Base-by-base conservation (phyloP, 345 rosid genomes). In the Murraya paniculata region DNA sequence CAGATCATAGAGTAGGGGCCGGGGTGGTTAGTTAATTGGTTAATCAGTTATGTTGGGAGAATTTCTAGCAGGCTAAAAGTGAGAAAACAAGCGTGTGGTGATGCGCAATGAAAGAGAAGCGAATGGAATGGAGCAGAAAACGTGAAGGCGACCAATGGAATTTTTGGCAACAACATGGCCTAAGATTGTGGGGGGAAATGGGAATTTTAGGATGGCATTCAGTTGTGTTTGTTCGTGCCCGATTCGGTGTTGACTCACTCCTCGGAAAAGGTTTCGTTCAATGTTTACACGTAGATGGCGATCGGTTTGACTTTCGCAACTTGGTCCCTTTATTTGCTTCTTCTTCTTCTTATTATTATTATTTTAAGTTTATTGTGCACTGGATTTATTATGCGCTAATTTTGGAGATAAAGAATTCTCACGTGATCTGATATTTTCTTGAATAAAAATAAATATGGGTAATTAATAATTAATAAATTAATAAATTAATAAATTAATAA, bases 51-150 rank as follows among this genome's bases (percentile, higher is more conserved):
- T 64, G n/a, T 16, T 67, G 80, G 76, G 45, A 73, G n/a, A 36
- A 72, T 13, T 7, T 71, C 65, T 59, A 14, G 6, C 18, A 16
- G 56, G n/a, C 56, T 7, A 14, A 74, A 68, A 77, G 45, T 57
- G 28, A 77, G 89, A 87, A 78, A 76, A 31, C 64, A 89, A 89
- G 21, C 88, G 73, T 89, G 95, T 76, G 95, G 92, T 86, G 95
- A 87, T 90, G 92, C 95, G 92, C 80, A 85, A 84, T 84, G 55
- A 56, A 19, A 27, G 86, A 79, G 73, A 2, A 39, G 45, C 45
- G 45, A 9, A 39, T 39, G 45, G 58, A 21, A 75, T 78, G 56
- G 57, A 71, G 79, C 53, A 50, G 80, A 60, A 78, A 82, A 79
- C 76, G 85, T 80, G 86, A 78, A 75, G 76, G 76, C 76, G 82